These are phyloP conservation scores for Monotropa hypopitys DNA, from an alignment of 179 eudicot genomes.

Conservation along the genomic window DNA sequence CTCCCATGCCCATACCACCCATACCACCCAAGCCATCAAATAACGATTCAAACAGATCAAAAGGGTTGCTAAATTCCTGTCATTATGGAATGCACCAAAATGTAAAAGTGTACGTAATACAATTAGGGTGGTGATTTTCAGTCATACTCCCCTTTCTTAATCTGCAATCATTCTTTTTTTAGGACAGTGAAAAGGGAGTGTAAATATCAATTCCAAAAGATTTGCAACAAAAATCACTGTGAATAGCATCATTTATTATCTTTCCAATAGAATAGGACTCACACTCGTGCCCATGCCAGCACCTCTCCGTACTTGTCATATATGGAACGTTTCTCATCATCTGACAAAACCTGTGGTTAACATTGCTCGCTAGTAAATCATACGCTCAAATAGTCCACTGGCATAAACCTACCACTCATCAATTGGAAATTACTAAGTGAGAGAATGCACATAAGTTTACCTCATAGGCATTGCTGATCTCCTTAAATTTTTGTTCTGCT, in stretches of 20 bases:
- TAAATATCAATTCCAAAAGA: background rate
- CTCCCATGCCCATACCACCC: conserved; percentile 74
- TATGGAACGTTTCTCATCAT: conserved; percentile 92
- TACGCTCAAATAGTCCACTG: background rate
- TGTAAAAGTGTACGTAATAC: background rate
- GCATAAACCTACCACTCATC: background rate
- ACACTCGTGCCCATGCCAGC: conserved; percentile 82
- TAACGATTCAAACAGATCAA: conserved; percentile 75
- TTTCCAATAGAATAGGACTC: conserved; percentile 21
- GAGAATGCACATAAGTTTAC: conserved; percentile 23
- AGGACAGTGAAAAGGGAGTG: background rate
- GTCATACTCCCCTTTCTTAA: background rate
- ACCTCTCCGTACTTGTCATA: conserved; percentile 93
- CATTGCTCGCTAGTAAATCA: background rate
- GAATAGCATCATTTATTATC: background rate
- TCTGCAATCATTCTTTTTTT: background rate
- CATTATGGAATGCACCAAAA: background rate
- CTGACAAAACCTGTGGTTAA: conserved; percentile 64
- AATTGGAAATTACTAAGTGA: background rate
- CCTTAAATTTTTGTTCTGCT: conserved; percentile 83
- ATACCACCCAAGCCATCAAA: conserved; percentile 77
- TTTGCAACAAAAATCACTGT: background rate
- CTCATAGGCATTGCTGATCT: conserved; percentile 92
- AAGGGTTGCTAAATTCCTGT: conserved; percentile 89
- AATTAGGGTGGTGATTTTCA: background rate